Base-by-base conservation (phyloP, 306 rosid genomes). In the Sphenostylis stenocarpa region DNA sequence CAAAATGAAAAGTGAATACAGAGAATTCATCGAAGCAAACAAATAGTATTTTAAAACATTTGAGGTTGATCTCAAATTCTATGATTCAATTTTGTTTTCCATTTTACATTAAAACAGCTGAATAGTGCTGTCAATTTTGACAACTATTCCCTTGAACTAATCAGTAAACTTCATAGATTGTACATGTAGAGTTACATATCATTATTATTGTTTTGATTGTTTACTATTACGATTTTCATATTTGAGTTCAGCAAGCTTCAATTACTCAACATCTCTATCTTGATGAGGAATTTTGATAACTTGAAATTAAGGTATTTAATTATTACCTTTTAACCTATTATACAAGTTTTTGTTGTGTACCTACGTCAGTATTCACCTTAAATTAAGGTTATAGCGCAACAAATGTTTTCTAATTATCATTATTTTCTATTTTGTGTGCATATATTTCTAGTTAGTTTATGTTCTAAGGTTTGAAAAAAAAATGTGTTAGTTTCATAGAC, bases 1-100 rank as follows among this genome's bases (percentile, higher is more conserved):
- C 77, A 92, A 92, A 82, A 94, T 90, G 98, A 94, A 94, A 92
- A 85, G 88, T 1, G 97, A 90, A 75, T 94, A 90, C 85, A 88
- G 83, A 88, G 96, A 90, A 64, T 89, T 94, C 84, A 89, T 94
- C 19, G 96, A 87, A 80, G 80, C 85, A 33, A 90, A 88, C 56
- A 94, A 83, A 77, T 94, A 88, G 80, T 64, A 67, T 67, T 69
- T 78, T 16, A 38, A 62, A 70, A 20, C 61, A 61, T 53, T 52
- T 21, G 12, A 51, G 72, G 75, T 72, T 31, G 69, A 52, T 24
- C 24, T 70, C 79, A 66, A 67, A 41, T 70, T 86, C 73, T 72
- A 73, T 73, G 80, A 82, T 87, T 86, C 90, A 86, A 84, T 89
- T 93, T 93, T 87, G 91, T 82, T 83, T 72, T 73, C 75, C 74